Percentiles rank a stretch among this genome's conserved stretches.
Conservation (phyloP, 192 early-diverging fungal species). For the Lobosporangium transversale region DNA sequence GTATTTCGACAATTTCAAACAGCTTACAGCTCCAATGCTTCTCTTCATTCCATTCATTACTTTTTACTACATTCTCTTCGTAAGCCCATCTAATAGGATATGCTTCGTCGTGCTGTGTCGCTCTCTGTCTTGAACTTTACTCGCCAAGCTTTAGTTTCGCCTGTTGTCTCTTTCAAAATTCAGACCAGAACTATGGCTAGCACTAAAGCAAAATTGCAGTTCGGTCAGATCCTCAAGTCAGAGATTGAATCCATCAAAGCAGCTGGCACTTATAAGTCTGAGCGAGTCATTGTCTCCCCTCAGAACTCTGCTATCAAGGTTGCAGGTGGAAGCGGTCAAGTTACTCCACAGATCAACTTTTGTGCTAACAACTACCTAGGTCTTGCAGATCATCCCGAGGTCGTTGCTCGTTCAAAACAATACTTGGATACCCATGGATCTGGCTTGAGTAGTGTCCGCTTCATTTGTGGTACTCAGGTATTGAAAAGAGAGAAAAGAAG, state of each 20-base stretch:
- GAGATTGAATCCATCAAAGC: constrained; percentile 65
- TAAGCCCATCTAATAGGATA: no score
- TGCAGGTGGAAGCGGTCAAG: constrained; percentile 36
- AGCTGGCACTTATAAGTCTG: constrained; percentile 74
- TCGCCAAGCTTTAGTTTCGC: constrained; percentile 23
- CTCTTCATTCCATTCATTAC: no score
- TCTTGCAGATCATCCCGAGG: constrained; percentile 66
- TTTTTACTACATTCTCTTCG: no score
- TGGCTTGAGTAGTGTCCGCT: constrained; percentile 73
- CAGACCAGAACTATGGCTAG: constrained; percentile 23
- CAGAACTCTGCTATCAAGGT: constrained; percentile 66
- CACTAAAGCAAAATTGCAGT: constrained; percentile 40
- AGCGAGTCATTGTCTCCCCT: constrained; percentile 69
- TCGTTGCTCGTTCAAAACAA: constrained; percentile 60
- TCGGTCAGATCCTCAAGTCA: constrained; percentile 38
- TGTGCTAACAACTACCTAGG: constrained; percentile 81
- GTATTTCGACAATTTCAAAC: no score
- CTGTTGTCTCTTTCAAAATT: neutral
- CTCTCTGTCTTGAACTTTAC: constrained; percentile 19
- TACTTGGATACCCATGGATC: constrained; percentile 69
- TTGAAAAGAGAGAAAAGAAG: neutral
- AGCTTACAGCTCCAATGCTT: no score
- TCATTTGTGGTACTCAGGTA: constrained; percentile 77
- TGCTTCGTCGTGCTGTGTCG: constrained; percentile 29
- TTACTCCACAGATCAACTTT: constrained; percentile 64